Conservation (phyloP, 306 rosid species). For the Castanospermum australe region DNA sequence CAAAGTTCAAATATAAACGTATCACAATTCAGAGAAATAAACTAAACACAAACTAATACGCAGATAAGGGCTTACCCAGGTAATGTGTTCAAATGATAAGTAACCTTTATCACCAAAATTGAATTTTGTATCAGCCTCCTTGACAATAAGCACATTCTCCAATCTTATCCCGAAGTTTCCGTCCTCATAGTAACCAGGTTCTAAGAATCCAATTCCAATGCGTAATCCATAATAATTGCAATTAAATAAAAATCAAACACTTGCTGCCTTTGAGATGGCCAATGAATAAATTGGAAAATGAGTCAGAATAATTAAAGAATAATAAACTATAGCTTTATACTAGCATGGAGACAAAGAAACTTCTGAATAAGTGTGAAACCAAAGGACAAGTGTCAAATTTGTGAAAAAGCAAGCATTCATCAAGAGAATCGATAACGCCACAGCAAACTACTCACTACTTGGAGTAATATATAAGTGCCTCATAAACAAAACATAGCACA, state of each 20-base stretch:
- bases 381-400: too few relatives aligned
- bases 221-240: background rate
- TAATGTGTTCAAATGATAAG: slow-evolving; percentile 89
- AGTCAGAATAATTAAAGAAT: slow-evolving; percentile 8
- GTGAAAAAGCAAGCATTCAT: background rate
- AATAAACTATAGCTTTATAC: background rate
- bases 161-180: slow-evolving; percentile 90
- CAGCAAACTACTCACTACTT: background rate
- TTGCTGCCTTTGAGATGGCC: background rate
- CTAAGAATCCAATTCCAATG: slow-evolving; percentile 45
- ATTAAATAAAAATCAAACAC: background rate
- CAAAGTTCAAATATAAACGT: slow-evolving; percentile 13
- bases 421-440: background rate
- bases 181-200: slow-evolving; percentile 98
- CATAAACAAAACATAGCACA: background rate
- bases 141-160: slow-evolving; percentile 93
- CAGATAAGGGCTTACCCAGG: slow-evolving; percentile 65
- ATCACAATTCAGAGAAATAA: background rate
- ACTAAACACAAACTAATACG: background rate
- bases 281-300: slow-evolving; percentile 4
- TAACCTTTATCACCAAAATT: slow-evolving; percentile 93
- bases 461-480: background rate
- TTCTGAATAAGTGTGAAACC: too few relatives aligned
- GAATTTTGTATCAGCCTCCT: slow-evolving; percentile 76
- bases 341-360: too few relatives aligned